Evolutionary conservation across 257 asterid genomes (phyloP).

Genomic region (Ligustrum vulgare): DNA sequence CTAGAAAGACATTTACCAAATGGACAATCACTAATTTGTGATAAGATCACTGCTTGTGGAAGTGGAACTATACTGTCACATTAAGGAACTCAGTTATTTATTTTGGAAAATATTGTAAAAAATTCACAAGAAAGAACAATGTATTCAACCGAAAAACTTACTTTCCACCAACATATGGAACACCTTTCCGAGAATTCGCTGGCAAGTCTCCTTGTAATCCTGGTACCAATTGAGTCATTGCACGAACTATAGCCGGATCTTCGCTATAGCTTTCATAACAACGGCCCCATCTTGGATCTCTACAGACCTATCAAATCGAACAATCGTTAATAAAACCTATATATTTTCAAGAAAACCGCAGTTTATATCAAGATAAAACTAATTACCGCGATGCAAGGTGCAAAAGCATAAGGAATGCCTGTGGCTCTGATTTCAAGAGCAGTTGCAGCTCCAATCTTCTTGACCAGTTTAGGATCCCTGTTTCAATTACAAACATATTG

Average conservation of each 20-base stretch:
- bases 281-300: constrained; percentile 93
- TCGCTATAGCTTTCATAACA: constrained; percentile 84
- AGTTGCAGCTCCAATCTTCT: constrained; percentile 69
- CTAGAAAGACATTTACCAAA: not conserved
- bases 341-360: not conserved
- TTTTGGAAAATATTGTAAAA: not conserved
- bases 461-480: constrained; percentile 61
- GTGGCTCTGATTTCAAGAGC: constrained; percentile 78
- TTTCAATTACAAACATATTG: not conserved
- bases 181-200: constrained; percentile 49
- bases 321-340: not conserved
- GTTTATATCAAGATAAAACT: not conserved
- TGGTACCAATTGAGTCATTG: constrained; percentile 72
- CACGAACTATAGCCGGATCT: constrained; percentile 53
- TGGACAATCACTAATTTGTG: not conserved
- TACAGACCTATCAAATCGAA: constrained; percentile 52
- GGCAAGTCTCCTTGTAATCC: constrained; percentile 78
- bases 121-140: not conserved
- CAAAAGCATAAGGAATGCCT: constrained; percentile 60
- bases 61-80: not conserved
- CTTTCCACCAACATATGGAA: constrained; percentile 63
- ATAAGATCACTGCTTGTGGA: not conserved
- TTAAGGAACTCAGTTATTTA: not conserved
- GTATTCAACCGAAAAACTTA: constrained; percentile 34
- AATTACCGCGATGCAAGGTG: constrained; percentile 75